Evolutionary conservation across 768 basidiomycete genomes (phyloP).

Genomic region (Kondoa subrosea): DNA sequence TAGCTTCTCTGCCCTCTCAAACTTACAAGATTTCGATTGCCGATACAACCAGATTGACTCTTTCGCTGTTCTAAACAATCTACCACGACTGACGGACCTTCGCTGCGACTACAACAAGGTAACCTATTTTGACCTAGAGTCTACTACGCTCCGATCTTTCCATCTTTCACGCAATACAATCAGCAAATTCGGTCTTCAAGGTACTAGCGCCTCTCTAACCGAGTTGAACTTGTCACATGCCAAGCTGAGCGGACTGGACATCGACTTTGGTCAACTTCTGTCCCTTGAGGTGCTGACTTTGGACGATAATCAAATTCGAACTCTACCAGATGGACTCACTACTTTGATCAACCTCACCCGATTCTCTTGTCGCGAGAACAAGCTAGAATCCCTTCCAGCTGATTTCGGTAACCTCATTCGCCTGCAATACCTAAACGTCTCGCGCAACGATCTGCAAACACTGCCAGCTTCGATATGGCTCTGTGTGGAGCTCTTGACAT

Average conservation of each 20-base stretch:
- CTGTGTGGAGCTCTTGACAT: constrained; percentile 49
- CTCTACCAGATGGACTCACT: constrained; percentile 67
- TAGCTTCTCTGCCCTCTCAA: constrained; percentile 43
- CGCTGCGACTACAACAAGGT: constrained; percentile 68
- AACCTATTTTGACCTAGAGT: constrained; percentile 61
- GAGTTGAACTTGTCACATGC: constrained; percentile 70
- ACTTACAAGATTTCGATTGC: constrained; percentile 59
- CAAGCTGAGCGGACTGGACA: constrained; percentile 69
- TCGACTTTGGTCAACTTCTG: constrained; percentile 51
- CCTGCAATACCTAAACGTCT: constrained; percentile 62
- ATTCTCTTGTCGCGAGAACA: constrained; percentile 82
- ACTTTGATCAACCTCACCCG: constrained; percentile 51
- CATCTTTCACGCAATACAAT: constrained; percentile 74
- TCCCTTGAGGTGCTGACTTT: constrained; percentile 56
- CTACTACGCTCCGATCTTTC: constrained; percentile 47
- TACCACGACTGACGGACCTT: constrained; percentile 53
- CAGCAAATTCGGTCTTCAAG: constrained; percentile 51
- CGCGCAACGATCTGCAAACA: constrained; percentile 71
- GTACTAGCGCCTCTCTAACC: constrained; percentile 43
- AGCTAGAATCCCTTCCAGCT: constrained; percentile 54
- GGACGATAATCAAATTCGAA: constrained; percentile 70
- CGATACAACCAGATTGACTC: constrained; percentile 68
- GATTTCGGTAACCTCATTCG: constrained; percentile 59
- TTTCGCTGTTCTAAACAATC: constrained; percentile 47
- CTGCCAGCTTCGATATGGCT: constrained; percentile 67